Evolutionary conservation across 331 rosid species (phyloP).

Genomic region (Malus hybrid): DNA sequence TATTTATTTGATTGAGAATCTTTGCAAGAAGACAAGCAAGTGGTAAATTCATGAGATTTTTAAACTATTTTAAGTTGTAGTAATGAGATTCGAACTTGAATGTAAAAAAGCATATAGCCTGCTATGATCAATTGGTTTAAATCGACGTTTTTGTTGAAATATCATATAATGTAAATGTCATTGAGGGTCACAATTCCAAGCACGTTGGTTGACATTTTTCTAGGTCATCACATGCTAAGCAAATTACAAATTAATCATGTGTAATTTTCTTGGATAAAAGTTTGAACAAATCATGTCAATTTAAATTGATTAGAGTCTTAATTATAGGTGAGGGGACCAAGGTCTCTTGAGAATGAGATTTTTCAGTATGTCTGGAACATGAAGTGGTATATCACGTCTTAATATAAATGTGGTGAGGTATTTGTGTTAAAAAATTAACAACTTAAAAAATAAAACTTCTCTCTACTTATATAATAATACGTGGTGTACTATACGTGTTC

Average conservation of each 20-base stretch:
- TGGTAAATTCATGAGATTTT: not conserved
- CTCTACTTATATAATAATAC: too few species aligned
- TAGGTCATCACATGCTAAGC: not conserved
- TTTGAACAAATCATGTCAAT: not conserved
- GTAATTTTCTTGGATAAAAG: not conserved
- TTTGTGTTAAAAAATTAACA: too few species aligned
- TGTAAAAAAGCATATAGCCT: too few species aligned
- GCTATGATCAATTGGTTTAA: too few species aligned
- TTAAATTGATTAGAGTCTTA: not conserved
- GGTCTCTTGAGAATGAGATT: not conserved
- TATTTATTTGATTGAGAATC: not conserved
- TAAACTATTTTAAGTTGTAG: too few species aligned
- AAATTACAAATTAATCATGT: not conserved
- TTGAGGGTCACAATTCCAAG: not conserved
- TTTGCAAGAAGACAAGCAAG: not conserved
- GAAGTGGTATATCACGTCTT: fast-evolving
- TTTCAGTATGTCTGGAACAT: too few species aligned
- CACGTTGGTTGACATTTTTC: not conserved
- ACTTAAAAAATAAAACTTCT: too few species aligned
- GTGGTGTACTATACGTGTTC: too few species aligned
- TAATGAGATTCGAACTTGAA: too few species aligned
- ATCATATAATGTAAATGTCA: not conserved
- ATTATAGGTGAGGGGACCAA: not conserved
- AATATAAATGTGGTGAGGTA: too few species aligned
- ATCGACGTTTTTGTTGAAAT: too few species aligned